Conservation (phyloP, 2,329 filamentous ascomycete genomes). For the Capronia coronata region DNA sequence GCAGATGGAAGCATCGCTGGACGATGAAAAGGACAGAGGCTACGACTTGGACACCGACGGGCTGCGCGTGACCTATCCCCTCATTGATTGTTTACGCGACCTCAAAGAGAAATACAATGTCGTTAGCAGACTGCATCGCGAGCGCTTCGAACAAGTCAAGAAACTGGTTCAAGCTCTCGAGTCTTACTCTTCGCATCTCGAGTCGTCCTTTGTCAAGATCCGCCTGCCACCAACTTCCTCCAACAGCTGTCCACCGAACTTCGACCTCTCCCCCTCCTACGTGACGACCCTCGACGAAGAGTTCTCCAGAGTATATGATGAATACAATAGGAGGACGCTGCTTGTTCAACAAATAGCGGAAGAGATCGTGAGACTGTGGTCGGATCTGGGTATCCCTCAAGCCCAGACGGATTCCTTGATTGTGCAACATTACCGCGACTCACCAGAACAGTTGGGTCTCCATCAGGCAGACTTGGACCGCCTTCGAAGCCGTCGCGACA, state of each 20-base stretch:
- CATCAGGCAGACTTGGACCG: constrained; percentile 77
- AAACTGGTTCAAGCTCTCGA: constrained; percentile 91
- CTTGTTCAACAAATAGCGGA: constrained; percentile 69
- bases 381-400: constrained; percentile 87
- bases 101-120: constrained; percentile 82
- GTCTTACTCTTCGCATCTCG: constrained; percentile 93
- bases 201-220: constrained; percentile 78
- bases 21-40: constrained; percentile 62
- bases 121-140: constrained; percentile 74
- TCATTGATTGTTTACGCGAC: constrained; percentile 68
- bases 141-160: constrained; percentile 91
- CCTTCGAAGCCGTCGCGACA: constrained; percentile 69
- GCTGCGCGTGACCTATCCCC: constrained; percentile 72
- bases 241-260: constrained; percentile 69
- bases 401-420: constrained; percentile 83
- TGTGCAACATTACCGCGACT: constrained; percentile 80
- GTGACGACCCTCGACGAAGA: constrained; percentile 80
- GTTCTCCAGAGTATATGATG: constrained; percentile 91
- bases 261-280: constrained; percentile 88
- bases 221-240: constrained; percentile 76
- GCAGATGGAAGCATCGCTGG: constrained; percentile 88
- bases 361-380: constrained; percentile 90
- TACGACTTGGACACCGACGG: constrained; percentile 61
- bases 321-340: constrained; percentile 77
- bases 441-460: constrained; percentile 87